Evolutionary conservation across 1,284 basidiomycete genomes (phyloP).

Genomic region (Kalmanozyma brasiliensis): DNA sequence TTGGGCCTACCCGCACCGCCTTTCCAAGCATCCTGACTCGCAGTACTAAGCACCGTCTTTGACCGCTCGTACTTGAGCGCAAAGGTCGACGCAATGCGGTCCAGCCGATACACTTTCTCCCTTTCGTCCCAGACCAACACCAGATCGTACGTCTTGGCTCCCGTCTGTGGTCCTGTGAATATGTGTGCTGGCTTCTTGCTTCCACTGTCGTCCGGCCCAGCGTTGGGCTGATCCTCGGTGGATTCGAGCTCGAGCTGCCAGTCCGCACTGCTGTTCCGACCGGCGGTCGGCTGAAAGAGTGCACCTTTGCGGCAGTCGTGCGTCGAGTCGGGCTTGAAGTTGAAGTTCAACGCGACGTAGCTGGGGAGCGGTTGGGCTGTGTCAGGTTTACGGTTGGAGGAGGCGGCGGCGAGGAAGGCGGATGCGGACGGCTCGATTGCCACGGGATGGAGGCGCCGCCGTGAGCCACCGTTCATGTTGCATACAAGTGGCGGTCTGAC

Average conservation of each 20-base stretch:
- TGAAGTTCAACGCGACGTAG: conserved; percentile 40
- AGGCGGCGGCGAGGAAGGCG: conserved; percentile 8
- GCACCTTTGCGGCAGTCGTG: conserved; percentile 34
- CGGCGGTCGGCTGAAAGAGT: conserved; percentile 14
- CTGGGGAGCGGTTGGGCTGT: conserved; percentile 7
- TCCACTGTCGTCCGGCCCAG: not conserved
- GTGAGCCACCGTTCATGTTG: conserved; percentile 18
- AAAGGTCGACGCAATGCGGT: conserved; percentile 32
- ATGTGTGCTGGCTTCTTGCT: conserved; percentile 22
- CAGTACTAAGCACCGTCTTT: conserved; percentile 27
- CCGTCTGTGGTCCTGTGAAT: conserved; percentile 33
- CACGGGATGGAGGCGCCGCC: conserved; percentile 20
- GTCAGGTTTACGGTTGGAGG: too few relatives aligned
- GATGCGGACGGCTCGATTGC: conserved; percentile 26
- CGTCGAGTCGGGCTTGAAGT: conserved; percentile 48
- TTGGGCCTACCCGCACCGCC: conserved; percentile 3
- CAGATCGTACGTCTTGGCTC: conserved; percentile 29
- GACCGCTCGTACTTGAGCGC: conserved; percentile 43
- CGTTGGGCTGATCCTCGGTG: conserved; percentile 5
- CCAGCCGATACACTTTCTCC: conserved; percentile 18
- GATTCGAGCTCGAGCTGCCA: conserved; percentile 46
- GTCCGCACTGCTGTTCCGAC: conserved; percentile 19
- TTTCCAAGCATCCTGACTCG: conserved; percentile 16
- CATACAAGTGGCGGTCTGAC: not conserved
- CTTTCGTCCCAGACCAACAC: conserved; percentile 35